phyloP scores from a whole-genome alignment of 805 yeast species.

The Saturnispora saitoi region DNA sequence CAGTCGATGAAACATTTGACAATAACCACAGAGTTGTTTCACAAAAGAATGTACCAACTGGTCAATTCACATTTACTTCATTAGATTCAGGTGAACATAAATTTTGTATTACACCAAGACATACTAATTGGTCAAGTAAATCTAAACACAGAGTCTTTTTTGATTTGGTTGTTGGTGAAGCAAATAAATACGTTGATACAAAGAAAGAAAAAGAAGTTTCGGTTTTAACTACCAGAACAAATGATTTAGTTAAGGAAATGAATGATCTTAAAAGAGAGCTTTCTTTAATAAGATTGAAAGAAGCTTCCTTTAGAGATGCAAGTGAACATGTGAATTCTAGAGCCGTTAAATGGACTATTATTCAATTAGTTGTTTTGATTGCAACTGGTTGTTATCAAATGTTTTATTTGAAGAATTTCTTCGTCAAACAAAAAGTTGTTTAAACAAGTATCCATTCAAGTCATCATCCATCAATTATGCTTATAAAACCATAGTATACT shows the following conservation, averaged over 20 bases:
- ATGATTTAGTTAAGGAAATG: conserved; percentile 46
- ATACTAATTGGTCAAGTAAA: conserved; percentile 38
- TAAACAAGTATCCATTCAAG: conserved; percentile 16
- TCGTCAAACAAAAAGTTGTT: conserved; percentile 69
- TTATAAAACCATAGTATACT: too few relatives aligned
- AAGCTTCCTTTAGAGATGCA: conserved; percentile 60
- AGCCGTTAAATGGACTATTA: conserved; percentile 65
- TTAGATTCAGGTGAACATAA: conserved; percentile 72
- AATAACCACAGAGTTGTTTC: conserved; percentile 67
- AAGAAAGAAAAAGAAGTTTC: conserved; percentile 53
- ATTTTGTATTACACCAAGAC: conserved; percentile 56
- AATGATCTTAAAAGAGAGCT: conserved; percentile 59
- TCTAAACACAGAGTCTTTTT: conserved; percentile 57
- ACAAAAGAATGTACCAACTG: conserved; percentile 55
- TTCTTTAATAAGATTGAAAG: conserved; percentile 62
- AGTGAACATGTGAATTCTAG: conserved; percentile 63
- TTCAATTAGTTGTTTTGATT: conserved; percentile 56
- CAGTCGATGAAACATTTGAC: conserved; percentile 72
- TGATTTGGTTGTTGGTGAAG: conserved; percentile 61
- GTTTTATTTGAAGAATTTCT: conserved; percentile 64
- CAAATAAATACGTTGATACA: conserved; percentile 54
- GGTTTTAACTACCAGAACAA: conserved; percentile 48
- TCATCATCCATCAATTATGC: too few relatives aligned
- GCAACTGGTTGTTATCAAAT: conserved; percentile 69
- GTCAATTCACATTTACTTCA: conserved; percentile 68